Evolutionary conservation across 768 basidiomycete genomes (phyloP).

Genomic region (Glaciozyma martinii): DNA sequence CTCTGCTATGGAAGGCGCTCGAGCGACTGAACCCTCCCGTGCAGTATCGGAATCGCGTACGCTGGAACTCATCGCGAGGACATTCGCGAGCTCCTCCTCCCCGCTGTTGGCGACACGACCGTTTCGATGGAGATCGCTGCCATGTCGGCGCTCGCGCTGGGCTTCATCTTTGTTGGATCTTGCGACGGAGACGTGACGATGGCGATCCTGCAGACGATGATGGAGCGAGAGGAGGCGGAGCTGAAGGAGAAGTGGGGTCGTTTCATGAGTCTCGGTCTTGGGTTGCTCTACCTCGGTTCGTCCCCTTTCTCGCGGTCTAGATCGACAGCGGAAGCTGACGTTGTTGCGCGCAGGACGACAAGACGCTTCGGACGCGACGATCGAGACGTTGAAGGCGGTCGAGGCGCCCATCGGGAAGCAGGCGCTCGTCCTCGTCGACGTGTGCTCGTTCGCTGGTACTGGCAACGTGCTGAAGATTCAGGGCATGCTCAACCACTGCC

Average conservation of each 20-base stretch:
- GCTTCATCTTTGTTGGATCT: constrained; percentile 92
- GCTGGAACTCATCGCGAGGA: constrained; percentile 88
- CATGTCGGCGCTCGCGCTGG: constrained; percentile 75
- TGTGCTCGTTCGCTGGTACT: constrained; percentile 88
- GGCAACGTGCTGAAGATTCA: constrained; percentile 93
- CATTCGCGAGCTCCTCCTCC: constrained; percentile 64
- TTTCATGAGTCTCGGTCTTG: constrained; percentile 82
- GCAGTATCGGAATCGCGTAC: constrained; percentile 79
- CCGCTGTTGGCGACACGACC: constrained; percentile 68
- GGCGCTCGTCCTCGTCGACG: constrained; percentile 82
- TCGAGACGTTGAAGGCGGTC: constrained; percentile 86
- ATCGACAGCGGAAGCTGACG: neutral
- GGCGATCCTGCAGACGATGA: constrained; percentile 75
- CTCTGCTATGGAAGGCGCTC: neutral
- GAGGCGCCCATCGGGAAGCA: constrained; percentile 85
- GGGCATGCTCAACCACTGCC: constrained; percentile 81
- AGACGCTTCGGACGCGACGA: constrained; percentile 84
- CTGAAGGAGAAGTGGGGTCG: constrained; percentile 89
- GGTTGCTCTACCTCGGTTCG: constrained; percentile 79
- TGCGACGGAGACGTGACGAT: constrained; percentile 86
- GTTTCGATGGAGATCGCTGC: constrained; percentile 81
- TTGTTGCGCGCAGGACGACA: constrained; percentile 58
- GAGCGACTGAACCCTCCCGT: neutral
- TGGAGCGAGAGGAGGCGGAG: constrained; percentile 59
- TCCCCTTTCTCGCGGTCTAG: constrained; percentile 10